Evolutionary conservation across 2,329 filamentous ascomycete species (phyloP).

Genomic region (Sordariomycetes sp.): DNA sequence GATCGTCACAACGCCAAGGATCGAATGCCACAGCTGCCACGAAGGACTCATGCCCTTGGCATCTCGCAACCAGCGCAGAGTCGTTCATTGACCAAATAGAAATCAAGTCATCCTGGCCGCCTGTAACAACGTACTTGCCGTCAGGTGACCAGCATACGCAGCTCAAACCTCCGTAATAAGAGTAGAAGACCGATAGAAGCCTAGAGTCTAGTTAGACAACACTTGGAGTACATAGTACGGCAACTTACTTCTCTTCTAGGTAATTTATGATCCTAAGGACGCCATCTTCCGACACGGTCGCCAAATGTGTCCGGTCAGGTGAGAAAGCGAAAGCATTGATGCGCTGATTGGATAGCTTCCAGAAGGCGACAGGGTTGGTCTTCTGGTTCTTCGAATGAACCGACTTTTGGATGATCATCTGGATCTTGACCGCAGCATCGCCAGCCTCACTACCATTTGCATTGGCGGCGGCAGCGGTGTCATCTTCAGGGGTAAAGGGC

Average conservation of each 20-base stretch:
- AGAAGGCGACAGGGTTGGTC: constrained; percentile 81
- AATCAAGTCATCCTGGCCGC: constrained; percentile 90
- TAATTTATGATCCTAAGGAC: constrained; percentile 87
- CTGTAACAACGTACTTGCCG: constrained; percentile 89
- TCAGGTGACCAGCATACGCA: constrained; percentile 98
- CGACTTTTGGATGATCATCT: constrained; percentile 75
- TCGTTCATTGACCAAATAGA: constrained; percentile 92
- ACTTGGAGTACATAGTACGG: background rate
- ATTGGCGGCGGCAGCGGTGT: constrained; percentile 54
- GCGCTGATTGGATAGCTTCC: constrained; percentile 85
- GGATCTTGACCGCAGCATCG: constrained; percentile 27
- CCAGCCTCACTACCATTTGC: constrained; percentile 46
- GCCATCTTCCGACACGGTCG: constrained; percentile 86
- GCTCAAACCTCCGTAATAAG: constrained; percentile 87
- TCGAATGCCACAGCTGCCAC: constrained; percentile 91
- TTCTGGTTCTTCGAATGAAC: constrained; percentile 92
- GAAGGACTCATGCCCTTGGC: constrained; percentile 93
- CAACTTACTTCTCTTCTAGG: constrained; percentile 70
- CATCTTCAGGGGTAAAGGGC: constrained; percentile 64
- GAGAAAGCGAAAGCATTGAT: constrained; percentile 91
- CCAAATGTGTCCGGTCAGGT: constrained; percentile 77
- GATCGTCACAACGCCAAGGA: constrained; percentile 91
- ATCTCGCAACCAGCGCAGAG: constrained; percentile 76
- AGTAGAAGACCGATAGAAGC: constrained; percentile 76
- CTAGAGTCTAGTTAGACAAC: constrained; percentile 33